Evolutionary conservation across 148 eudicot genomes (phyloP), one percentile per base, ranked within the genome.

Genomic region (Pouteria glomerata): DNA sequence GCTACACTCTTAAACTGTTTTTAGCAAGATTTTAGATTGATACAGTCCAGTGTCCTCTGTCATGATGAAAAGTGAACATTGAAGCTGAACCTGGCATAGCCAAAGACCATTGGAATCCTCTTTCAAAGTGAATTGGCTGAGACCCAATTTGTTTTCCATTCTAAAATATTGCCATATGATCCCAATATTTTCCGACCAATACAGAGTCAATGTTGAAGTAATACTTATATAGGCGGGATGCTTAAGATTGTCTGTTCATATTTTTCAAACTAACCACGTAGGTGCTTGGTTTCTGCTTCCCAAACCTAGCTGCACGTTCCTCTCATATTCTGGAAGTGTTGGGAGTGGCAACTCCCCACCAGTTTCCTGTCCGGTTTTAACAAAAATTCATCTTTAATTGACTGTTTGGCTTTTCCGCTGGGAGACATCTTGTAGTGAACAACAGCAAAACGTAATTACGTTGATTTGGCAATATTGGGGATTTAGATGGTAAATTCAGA

Each of bases 81-180:
- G 45, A 21, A 50, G 58, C 71, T 67, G 57, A 33, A 68, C 71
- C 26, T 68, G 35, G 16, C 26, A n/a, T 50, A n/a, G 57, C 52
- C 15, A 33, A 30, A 33, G 51, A 27, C 34, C 19, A 2, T 23
- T 68, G 41, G 68, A 44, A 26, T 64, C 31, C 8, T 41, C 33
- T 37, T 26, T 42, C 51, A 12, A 33, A 52, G 15, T 52, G n/a
- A 50, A n/a, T n/a, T 66, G 52, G 30, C 37, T 29, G 6, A 66
- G 4, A 27, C 3, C 8, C 27, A 37, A 11, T 39, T 39, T 39
- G 26, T 63, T 35, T 31, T 50, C 45, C 14, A 42, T 42, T 64
- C 56, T 21, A 68, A n/a, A 68, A 51, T 52, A 5, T 68, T 21
- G 23, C 18, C n/a, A n/a, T 52, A 51, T 13, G 6, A 68, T 52